Conservation (phyloP, 306 rosid genomes). For the Acacia acuminata region DNA sequence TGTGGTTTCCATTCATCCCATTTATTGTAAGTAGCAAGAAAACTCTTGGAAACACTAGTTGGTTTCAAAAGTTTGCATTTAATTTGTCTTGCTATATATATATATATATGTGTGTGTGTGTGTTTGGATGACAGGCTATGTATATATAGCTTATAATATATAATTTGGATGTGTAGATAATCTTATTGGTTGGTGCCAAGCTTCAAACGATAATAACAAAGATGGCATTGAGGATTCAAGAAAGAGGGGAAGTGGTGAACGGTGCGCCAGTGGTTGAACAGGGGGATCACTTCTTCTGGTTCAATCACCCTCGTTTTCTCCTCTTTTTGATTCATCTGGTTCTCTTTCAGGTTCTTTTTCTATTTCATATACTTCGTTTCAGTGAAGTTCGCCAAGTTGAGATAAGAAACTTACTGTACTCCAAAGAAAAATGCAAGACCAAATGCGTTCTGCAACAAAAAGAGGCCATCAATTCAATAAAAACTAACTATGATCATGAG, state of each 20-base stretch:
- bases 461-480: too few species aligned
- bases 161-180: slow-evolving; percentile 47
- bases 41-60: too few species aligned
- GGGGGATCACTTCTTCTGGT: slow-evolving; percentile 83
- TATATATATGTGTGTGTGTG: too few species aligned
- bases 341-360: slow-evolving; percentile 67
- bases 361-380: not conserved
- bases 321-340: slow-evolving; percentile 76
- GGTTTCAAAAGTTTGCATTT: too few species aligned
- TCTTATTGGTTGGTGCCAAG: slow-evolving; percentile 73
- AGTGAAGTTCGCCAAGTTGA: not conserved
- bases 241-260: slow-evolving; percentile 70
- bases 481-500: slow-evolving; percentile 26
- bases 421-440: too few species aligned
- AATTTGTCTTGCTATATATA: too few species aligned
- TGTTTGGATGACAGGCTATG: too few species aligned
- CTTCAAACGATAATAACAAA: slow-evolving; percentile 71
- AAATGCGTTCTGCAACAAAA: too few species aligned
- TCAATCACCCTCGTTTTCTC: slow-evolving; percentile 59
- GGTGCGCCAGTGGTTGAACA: slow-evolving; percentile 84
- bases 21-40: slow-evolving; percentile 58
- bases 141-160: not conserved
- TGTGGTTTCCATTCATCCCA: slow-evolving; percentile 86
- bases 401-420: too few species aligned
- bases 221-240: slow-evolving; percentile 74